Conservation (phyloP, 148 eudicot genomes). For the Polygonum aviculare region DNA sequence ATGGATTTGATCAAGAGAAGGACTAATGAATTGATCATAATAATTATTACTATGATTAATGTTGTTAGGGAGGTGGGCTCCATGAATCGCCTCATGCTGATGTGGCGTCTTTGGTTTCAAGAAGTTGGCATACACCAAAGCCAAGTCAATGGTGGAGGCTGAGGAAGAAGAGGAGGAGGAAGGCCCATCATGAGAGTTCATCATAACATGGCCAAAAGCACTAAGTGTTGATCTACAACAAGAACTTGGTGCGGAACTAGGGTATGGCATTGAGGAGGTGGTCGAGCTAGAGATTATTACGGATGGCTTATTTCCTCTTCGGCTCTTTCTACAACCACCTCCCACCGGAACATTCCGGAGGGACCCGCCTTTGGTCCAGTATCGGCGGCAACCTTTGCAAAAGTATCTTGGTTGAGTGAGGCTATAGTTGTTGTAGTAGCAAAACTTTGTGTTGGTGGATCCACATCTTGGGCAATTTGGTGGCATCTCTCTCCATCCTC, state of each 20-base stretch:
- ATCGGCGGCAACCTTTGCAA: not conserved
- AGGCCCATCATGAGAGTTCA: not conserved
- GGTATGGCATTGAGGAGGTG: not conserved
- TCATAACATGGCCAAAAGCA: not conserved
- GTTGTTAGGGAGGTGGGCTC: not conserved
- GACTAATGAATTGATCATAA: not conserved
- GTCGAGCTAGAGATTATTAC: not conserved
- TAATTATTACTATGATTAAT: not conserved
- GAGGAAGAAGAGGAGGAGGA: slow-evolving; percentile 4
- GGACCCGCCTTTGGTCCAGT: slow-evolving; percentile 4
- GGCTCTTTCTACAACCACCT: not conserved
- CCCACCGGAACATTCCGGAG: slow-evolving; percentile 5
- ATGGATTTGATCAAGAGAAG: not conserved
- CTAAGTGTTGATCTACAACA: not conserved
- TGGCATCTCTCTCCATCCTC: slow-evolving; percentile 4
- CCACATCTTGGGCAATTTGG: slow-evolving; percentile 7
- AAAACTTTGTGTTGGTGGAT: slow-evolving; percentile 5
- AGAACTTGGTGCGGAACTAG: not conserved
- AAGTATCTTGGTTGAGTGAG: slow-evolving; percentile 6
- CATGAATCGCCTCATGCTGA: not conserved
- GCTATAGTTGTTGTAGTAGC: slow-evolving; percentile 6
- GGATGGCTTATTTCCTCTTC: not conserved
- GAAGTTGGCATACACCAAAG: not conserved
- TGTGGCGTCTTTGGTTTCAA: not conserved
- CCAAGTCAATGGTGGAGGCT: not conserved